Evolutionary conservation across 2,329 filamentous ascomycete genomes (phyloP), one percentile per base, ranked within the genome.

Genomic region (Fusarium proliferatum): DNA sequence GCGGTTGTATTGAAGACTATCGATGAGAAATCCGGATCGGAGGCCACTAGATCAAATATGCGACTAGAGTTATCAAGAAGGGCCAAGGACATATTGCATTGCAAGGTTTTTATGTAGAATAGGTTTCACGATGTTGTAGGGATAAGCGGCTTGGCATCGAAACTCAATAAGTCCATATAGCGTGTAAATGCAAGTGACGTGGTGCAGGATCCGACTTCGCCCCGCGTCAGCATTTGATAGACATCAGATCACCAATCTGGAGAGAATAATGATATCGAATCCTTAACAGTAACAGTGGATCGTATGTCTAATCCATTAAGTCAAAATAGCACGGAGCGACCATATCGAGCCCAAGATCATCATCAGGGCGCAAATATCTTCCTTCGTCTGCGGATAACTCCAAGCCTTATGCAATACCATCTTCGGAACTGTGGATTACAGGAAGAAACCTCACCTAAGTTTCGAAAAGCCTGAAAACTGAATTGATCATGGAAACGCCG

Each of bases 371-470:
- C 5, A 7, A 28, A 28, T 28, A 12, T 12, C 4, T 17, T 17
- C 46, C 21, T 23, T 33, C 7, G 38, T 19, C 9, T 15, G 1
- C 10, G 21, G 7, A 33, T 49, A 15, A n/a, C 15, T 17, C 6
- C 5, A n/a, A 17, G 15, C 3, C 21, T 17, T 6, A 4, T 6
- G 8, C 0, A 12, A 49, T 6, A 49, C 9, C 9, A 0, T 17
- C 10, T 16, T 17, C 3, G 16, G 21, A 9, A 33, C 46, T 33
- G 15, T 9, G 10, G 15, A 51, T 4, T 23, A 2, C 21, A 3
- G 5, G 3, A 49, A 12, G 15, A n/a, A 15, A 0, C 3, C 7
- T 6, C 3, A 8, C 1, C 17, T 6, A 5, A n/a, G 9, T 2
- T 9, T 23, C 4, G 3, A 16, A 6, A 49, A 17, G 3, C 1